Conservation (phyloP, 768 basidiomycete species). For the Paxillus rubicundulus region DNA sequence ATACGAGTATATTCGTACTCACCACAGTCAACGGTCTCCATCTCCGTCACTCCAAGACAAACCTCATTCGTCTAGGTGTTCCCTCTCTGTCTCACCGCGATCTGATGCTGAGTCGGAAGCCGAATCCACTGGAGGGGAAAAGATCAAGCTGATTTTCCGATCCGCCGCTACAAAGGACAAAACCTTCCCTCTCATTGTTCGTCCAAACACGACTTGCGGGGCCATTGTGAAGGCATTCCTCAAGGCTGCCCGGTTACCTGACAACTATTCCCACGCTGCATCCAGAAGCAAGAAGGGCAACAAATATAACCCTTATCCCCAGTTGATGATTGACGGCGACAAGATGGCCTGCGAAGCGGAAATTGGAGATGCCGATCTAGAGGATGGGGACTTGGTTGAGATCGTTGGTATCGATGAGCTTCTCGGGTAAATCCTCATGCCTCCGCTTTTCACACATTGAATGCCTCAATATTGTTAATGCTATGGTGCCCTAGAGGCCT, state of each 20-base stretch:
- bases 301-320: slow-evolving; percentile 22
- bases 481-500: slow-evolving; percentile 4
- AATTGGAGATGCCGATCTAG: slow-evolving; percentile 68
- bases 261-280: slow-evolving; percentile 43
- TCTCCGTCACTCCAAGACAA: slow-evolving; percentile 19
- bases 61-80: slow-evolving; percentile 6
- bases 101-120: slow-evolving; percentile 33
- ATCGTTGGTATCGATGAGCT: slow-evolving; percentile 52
- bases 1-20: slow-evolving; percentile 59
- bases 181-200: slow-evolving; percentile 64
- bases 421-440: slow-evolving; percentile 5
- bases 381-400: slow-evolving; percentile 80
- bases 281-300: slow-evolving; percentile 37
- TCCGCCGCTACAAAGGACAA: slow-evolving; percentile 48
- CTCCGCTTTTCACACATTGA: background rate
- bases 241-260: slow-evolving; percentile 60
- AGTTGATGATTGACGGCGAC: slow-evolving; percentile 68
- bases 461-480: slow-evolving; percentile 11
- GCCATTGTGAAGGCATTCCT: slow-evolving; percentile 75
- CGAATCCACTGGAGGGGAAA: slow-evolving; percentile 41
- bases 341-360: slow-evolving; percentile 55
- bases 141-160: slow-evolving; percentile 65
- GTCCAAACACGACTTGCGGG: slow-evolving; percentile 72
- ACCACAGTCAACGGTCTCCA: slow-evolving; percentile 25
- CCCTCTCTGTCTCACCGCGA: slow-evolving; percentile 20